Evolutionary conservation across 1,284 basidiomycete genomes (phyloP), one percentile per base, ranked within the genome.

Genomic region (Filobasidium uniguttulatum): DNA sequence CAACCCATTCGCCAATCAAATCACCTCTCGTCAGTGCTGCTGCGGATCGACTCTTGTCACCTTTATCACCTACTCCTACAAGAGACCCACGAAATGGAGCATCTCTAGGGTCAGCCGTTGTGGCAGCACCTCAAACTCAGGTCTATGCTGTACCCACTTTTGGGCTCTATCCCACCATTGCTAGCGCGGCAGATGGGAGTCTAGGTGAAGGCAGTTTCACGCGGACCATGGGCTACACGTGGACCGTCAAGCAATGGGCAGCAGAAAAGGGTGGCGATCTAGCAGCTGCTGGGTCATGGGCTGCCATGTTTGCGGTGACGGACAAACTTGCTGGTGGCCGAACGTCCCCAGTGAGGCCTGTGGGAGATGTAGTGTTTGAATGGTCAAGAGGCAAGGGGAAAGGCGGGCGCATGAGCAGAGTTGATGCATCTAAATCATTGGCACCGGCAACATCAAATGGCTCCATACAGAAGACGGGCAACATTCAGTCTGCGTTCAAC

Each of bases 211-310:
- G 25, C 9, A 43, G 40, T 43, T 26, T 43, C 10, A 49, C 50
- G n/a, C 60, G 68, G 33, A 65, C 68, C 7, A 52, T 67, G 5
- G 66, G 63, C 59, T 90, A 91, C 59, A 77, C 84, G 3, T 93
- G 87, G 85, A 75, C 83, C 4, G 79, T 89, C 17, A 73, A 80
- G 49, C 75, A 73, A 54, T 93, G 88, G 86, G 71, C 83, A 44
- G 88, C 85, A 63, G 77, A 58, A 51, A 66, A 64, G 31, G 57
- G 55, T 15, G 48, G 51, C 49, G 55, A 20, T 62, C 43, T 41
- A 15, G 35, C 45, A 26, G 40, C 26, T 12, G 12, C 26, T 26
- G 8, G 25, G 26, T 26, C 25, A 17, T 43, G 40, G 40, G 40
- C 26, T 14, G 40, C 40, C 8, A 43, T 23, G 26, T 43, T 43